Percentiles rank a stretch among this genome's conserved stretches.
phyloP scores from a whole-genome alignment of 1,284 basidiomycete species.

The Malassezia nana region DNA sequence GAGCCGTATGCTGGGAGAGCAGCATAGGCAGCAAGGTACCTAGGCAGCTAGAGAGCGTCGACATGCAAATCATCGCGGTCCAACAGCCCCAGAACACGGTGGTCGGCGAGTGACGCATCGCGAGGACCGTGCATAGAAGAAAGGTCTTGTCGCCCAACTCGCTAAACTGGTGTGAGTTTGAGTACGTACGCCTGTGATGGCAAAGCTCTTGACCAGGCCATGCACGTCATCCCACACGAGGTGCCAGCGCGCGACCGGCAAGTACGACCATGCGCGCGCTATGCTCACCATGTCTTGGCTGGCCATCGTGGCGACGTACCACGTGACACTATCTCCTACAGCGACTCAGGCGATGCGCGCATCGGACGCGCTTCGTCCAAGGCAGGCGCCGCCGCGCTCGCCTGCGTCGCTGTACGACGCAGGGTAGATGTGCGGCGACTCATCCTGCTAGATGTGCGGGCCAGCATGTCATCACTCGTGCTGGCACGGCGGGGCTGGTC shows the following conservation, averaged over 20 bases:
- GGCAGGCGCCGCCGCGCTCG: neutral
- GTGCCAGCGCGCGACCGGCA: neutral
- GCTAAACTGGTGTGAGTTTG: conserved; percentile 33
- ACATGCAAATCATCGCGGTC: conserved; percentile 76
- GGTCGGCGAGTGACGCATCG: conserved; percentile 79
- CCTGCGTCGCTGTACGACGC: neutral
- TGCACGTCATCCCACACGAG: conserved; percentile 4
- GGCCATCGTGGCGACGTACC: neutral
- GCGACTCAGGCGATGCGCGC: neutral
- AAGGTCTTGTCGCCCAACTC: conserved; percentile 88
- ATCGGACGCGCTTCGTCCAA: neutral
- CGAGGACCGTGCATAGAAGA: conserved; percentile 88
- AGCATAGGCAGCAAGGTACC: conserved; percentile 42
- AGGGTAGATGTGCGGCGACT: neutral
- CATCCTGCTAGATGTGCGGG: neutral
- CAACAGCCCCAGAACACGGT: conserved; percentile 84
- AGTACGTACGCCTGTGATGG: conserved; percentile 8
- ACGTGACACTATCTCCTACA: conserved; percentile 1
- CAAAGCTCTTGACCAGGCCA: conserved; percentile 14
- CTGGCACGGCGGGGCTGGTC: neutral
- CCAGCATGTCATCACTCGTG: neutral
- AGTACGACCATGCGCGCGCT: neutral
- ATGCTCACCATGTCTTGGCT: neutral
- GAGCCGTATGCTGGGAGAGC: conserved; percentile 56
- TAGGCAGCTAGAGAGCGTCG: conserved; percentile 38